A percentile compares a stretch with the other conserved stretches of the same genome.
Evolutionary conservation across 345 rosid genomes (phyloP).

Genomic region (Brassica carinata): DNA sequence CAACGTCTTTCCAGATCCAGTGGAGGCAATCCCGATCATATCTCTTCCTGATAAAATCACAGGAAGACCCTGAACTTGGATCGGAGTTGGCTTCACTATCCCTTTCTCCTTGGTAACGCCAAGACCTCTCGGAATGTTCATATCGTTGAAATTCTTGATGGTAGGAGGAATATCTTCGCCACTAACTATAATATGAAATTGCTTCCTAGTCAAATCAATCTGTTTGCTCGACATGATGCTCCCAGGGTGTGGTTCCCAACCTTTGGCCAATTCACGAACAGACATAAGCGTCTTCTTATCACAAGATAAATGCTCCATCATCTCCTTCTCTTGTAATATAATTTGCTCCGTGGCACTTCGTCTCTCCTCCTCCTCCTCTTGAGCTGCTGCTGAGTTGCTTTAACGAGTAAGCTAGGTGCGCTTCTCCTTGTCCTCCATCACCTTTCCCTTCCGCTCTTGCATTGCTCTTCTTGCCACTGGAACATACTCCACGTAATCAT

Average conservation of each 20-base stretch:
- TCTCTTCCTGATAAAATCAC: too few species aligned
- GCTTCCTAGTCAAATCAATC: constrained; percentile 16
- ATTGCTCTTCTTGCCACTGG: too few species aligned
- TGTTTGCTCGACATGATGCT: constrained; percentile 46
- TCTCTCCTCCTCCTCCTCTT: neutral
- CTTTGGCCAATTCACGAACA: constrained; percentile 88
- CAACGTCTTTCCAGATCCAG: too few species aligned
- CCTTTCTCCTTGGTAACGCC: too few species aligned
- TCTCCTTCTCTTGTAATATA: constrained; percentile 88
- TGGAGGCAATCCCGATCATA: too few species aligned
- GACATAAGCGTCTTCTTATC: constrained; percentile 88
- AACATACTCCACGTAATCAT: too few species aligned
- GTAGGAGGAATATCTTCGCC: constrained; percentile 61
- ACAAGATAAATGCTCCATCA: constrained; percentile 72
- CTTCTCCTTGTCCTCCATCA: too few species aligned
- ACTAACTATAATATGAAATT: constrained; percentile 92
- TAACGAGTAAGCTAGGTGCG: too few species aligned
- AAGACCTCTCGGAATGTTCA: constrained; percentile 80
- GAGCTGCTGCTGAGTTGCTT: too few species aligned
- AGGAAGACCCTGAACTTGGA: too few species aligned
- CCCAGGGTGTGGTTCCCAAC: constrained; percentile 83
- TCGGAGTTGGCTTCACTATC: too few species aligned
- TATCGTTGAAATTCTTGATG: constrained; percentile 49
- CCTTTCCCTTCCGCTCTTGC: too few species aligned
- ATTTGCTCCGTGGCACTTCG: constrained; percentile 73